phyloP scores from a whole-genome alignment of 257 asterid genomes.

The Solanum piurae region DNA sequence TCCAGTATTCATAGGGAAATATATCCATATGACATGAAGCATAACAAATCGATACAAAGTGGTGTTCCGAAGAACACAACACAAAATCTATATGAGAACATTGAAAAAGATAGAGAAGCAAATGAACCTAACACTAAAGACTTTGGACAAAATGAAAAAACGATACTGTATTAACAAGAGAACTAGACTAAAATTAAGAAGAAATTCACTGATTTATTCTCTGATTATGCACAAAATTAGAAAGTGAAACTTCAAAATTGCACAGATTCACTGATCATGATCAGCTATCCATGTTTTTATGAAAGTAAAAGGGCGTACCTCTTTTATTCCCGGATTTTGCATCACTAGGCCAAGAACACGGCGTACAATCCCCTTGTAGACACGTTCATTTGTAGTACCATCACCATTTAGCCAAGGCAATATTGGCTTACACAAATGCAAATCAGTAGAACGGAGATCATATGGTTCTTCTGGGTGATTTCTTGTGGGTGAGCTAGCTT shows the following conservation, averaged over 20 bases:
- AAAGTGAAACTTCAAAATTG: neutral
- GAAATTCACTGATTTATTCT: neutral
- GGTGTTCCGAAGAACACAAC: neutral
- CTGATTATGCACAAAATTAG: neutral
- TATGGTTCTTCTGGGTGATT: conserved; percentile 13
- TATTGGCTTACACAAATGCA: conserved; percentile 39
- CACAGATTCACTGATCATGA: neutral
- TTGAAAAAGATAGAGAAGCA: neutral
- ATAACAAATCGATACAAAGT: neutral
- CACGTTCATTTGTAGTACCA: conserved; percentile 62
- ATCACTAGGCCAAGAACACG: conserved; percentile 68
- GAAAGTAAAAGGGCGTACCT: conserved; percentile 33
- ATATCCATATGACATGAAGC: neutral
- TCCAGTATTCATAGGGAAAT: neutral
- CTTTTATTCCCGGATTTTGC: conserved; percentile 89
- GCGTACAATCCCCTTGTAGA: conserved; percentile 76
- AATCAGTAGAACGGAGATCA: conserved; percentile 17
- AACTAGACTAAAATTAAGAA: neutral
- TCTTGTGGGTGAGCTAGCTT: conserved; percentile 16
- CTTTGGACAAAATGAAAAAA: neutral
- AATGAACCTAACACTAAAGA: neutral
- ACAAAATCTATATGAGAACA: neutral
- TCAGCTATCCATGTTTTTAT: neutral
- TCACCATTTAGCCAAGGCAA: conserved; percentile 91
- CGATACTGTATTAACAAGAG: neutral